Conservation (phyloP, 163 green algal species). For the Chloromonas sp. region DNA sequence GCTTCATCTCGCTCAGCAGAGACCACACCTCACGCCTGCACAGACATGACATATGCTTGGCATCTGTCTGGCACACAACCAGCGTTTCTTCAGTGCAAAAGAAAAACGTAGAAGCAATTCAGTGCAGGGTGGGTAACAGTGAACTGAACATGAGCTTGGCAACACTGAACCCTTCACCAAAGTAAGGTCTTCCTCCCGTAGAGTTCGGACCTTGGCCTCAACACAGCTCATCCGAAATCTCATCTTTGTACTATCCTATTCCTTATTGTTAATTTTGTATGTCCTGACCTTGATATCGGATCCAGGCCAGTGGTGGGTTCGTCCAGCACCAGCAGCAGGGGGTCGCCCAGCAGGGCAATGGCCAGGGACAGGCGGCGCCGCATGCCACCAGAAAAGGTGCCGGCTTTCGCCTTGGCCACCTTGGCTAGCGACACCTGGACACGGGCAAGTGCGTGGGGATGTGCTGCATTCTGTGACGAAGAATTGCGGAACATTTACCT, state of each 20-base stretch:
- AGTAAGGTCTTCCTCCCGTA: too few species aligned
- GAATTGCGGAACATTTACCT: too few species aligned
- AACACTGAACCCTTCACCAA: too few species aligned
- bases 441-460: too few species aligned
- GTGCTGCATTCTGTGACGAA: too few species aligned
- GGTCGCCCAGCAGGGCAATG: constrained; percentile 67
- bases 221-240: not conserved
- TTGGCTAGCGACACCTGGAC: constrained; percentile 39
- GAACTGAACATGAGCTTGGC: too few species aligned
- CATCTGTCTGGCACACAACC: not conserved
- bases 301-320: constrained; percentile 79
- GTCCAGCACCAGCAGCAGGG: constrained; percentile 60
- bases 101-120: not conserved
- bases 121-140: too few species aligned
- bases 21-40: constrained; percentile 69
- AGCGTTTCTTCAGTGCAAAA: not conserved
- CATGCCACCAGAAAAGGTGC: constrained; percentile 72
- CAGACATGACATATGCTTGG: constrained; percentile 4
- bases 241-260: not conserved
- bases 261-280: not conserved
- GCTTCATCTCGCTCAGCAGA: constrained; percentile 58
- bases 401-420: constrained; percentile 37
- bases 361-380: constrained; percentile 69
- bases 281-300: constrained; percentile 44
- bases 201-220: too few species aligned